phyloP scores from a whole-genome alignment of 805 yeast genomes.

The Teunomyces kruisii region DNA sequence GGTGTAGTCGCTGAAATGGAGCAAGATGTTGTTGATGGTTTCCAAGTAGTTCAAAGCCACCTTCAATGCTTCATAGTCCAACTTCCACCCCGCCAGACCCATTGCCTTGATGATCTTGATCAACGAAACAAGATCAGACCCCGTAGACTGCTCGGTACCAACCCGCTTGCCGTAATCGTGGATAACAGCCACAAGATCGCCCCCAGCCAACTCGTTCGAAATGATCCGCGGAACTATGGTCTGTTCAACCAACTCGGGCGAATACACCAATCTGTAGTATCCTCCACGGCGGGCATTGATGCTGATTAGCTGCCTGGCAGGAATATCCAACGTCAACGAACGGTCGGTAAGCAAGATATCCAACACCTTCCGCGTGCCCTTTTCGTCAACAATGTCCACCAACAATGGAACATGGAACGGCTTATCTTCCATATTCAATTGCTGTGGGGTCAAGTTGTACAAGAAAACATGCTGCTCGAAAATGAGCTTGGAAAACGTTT shows the following conservation, averaged over 20 bases:
- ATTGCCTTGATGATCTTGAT: conserved; percentile 28
- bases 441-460: conserved; percentile 19
- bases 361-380: conserved; percentile 29
- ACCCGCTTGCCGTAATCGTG: conserved; percentile 41
- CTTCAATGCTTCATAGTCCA: conserved; percentile 34
- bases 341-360: conserved; percentile 48
- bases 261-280: conserved; percentile 11
- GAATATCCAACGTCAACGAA: conserved; percentile 28
- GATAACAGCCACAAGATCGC: conserved; percentile 37
- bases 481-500: conserved; percentile 21
- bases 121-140: conserved; percentile 30
- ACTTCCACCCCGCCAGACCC: conserved; percentile 18
- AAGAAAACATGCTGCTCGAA: conserved; percentile 41
- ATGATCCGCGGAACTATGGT: conserved; percentile 9
- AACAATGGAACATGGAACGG: conserved; percentile 65
- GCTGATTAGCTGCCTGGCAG: conserved; percentile 31
- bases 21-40: conserved; percentile 29
- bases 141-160: conserved; percentile 21
- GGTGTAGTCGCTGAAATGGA: conserved; percentile 27
- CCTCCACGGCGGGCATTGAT: conserved; percentile 39
- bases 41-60: conserved; percentile 35
- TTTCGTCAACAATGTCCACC: conserved; percentile 28
- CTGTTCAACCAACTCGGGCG: conserved; percentile 5
- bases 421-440: conserved; percentile 48
- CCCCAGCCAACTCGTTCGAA: conserved; percentile 16